A percentile compares a stretch with the other conserved stretches of the same genome.
These are phyloP conservation scores for Stagonosporopsis vannaccii DNA, from an alignment of 2,329 filamentous ascomycete species.

Conservation along the genomic window DNA sequence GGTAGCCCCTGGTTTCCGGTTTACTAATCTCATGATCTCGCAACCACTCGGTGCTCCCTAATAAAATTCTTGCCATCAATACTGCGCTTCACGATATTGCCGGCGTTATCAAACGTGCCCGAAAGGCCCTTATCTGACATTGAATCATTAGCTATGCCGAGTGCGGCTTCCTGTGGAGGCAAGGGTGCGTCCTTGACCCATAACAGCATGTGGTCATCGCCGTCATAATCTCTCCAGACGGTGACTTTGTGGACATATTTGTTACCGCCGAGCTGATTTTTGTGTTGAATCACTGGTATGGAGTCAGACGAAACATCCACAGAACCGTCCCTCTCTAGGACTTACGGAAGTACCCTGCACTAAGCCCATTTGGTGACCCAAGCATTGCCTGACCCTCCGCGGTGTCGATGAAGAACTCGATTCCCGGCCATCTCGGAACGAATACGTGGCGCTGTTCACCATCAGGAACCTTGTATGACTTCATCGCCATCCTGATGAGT, in stretches of 20 bases:
- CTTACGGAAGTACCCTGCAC: constrained; percentile 14
- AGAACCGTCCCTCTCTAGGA: not conserved
- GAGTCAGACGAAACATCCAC: constrained; percentile 8
- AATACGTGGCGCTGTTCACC: not conserved
- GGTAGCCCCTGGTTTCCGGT: not conserved
- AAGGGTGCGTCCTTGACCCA: constrained; percentile 14
- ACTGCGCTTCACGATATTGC: not conserved
- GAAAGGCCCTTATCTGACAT: not conserved
- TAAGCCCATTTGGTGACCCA: constrained; percentile 16
- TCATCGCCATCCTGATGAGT: constrained; percentile 2
- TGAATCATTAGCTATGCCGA: not conserved
- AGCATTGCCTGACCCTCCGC: constrained; percentile 19
- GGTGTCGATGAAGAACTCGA: not conserved
- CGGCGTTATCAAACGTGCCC: not conserved
- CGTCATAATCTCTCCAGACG: constrained; percentile 2
- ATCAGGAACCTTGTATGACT: not conserved
- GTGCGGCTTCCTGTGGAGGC: not conserved
- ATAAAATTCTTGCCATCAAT: constrained; percentile 1
- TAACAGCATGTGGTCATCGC: constrained; percentile 15
- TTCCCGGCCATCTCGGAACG: constrained; percentile 9
- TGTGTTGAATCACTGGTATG: constrained; percentile 18
- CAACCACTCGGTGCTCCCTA: constrained; percentile 2
- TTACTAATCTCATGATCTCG: not conserved
- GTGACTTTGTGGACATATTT: constrained; percentile 22
- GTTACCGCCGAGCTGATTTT: constrained; percentile 13